phyloP scores from a whole-genome alignment of 2,329 filamentous ascomycete genomes.

The Stenocarpella maydis region DNA sequence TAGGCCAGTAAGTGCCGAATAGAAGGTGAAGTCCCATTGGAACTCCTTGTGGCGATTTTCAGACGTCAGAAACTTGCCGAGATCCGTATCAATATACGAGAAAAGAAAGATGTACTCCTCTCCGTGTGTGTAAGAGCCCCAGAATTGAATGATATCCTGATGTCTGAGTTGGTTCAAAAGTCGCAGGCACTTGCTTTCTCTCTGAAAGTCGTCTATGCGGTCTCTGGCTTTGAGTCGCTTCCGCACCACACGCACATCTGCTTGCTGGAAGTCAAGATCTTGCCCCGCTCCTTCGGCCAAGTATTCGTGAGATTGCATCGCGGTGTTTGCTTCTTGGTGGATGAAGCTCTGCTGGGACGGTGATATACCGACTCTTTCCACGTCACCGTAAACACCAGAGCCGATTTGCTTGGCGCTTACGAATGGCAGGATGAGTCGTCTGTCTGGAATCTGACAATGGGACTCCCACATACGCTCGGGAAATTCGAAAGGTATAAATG shows the following conservation, averaged over 20 bases:
- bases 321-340: neutral
- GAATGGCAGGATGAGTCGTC: neutral
- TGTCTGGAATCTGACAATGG: neutral
- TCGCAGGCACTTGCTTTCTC: constrained; percentile 4
- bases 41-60: constrained; percentile 13
- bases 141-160: neutral
- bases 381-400: neutral
- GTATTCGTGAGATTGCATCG: too few relatives aligned
- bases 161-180: neutral
- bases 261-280: neutral
- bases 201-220: neutral
- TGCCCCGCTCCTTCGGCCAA: too few relatives aligned
- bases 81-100: neutral
- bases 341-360: neutral
- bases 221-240: neutral
- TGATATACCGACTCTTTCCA: neutral
- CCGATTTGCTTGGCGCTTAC: neutral
- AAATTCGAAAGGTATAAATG: neutral
- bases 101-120: neutral
- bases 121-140: neutral
- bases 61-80: neutral
- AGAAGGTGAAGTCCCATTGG: constrained; percentile 29
- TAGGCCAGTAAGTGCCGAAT: constrained; percentile 38
- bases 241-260: neutral
- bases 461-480: neutral